Conservation (phyloP, 108 stramenopile genomes). For the Stephanodiscus triporus region DNA sequence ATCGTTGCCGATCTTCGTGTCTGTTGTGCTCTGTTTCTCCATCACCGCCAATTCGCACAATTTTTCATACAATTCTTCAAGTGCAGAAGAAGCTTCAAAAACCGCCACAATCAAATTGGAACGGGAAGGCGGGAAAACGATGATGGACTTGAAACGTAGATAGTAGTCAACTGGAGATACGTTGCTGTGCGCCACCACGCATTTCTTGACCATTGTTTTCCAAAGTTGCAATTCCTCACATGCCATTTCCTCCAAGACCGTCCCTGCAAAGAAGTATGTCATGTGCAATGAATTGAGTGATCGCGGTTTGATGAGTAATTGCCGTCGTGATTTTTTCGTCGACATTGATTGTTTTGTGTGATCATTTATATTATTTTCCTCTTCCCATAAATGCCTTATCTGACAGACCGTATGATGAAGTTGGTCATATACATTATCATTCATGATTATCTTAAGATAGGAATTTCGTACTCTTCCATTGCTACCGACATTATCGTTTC, state of each 20-base stretch:
- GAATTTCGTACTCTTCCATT: conserved; percentile 43
- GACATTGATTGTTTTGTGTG: neutral
- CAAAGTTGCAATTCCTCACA: conserved; percentile 41
- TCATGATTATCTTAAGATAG: conserved; percentile 60
- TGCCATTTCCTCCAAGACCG: conserved; percentile 47
- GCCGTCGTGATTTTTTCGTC: conserved; percentile 15
- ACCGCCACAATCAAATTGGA: conserved; percentile 59
- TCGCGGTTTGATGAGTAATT: conserved; percentile 44
- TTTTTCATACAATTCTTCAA: conserved; percentile 51
- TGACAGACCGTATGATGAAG: conserved; percentile 30
- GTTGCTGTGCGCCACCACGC: conserved; percentile 9
- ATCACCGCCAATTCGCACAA: conserved; percentile 44
- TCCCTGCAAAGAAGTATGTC: conserved; percentile 70
- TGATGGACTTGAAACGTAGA: conserved; percentile 38
- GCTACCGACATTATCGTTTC: conserved; percentile 3
- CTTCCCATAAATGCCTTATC: conserved; percentile 17
- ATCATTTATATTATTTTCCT: conserved; percentile 6
- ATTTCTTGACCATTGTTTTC: conserved; percentile 36
- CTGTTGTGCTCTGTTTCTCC: conserved; percentile 9
- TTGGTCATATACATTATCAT: conserved; percentile 35
- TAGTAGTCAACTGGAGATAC: conserved; percentile 9
- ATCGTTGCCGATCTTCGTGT: neutral
- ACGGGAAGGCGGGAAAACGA: conserved; percentile 57
- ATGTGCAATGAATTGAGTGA: conserved; percentile 58
- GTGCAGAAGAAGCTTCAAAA: conserved; percentile 47